Base-by-base conservation (phyloP, 331 rosid species). In the Phaseolus coccineus region DNA sequence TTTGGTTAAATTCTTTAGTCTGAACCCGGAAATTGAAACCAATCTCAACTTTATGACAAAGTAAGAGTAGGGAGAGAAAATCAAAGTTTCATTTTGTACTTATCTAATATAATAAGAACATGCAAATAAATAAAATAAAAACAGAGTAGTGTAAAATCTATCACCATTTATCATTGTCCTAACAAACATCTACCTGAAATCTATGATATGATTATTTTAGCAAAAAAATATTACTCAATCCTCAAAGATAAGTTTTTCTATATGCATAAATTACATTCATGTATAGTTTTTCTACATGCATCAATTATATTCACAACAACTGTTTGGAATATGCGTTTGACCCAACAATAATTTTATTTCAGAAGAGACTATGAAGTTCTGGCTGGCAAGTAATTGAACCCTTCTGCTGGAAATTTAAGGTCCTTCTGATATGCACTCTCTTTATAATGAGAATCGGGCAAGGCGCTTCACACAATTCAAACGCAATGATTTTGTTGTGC, bases 391-490 rank as follows among this genome's bases (percentile, higher is more conserved):
- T 66, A 57, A 46, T 5, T 58, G 86, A 73, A 73, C 69, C 58
- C 83, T 73, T 50, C 73, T 19, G 42, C 33, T 74, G 88, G 33
- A 76, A 89, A 66, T 79, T 69, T 62, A 19, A 16, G 51, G 8
- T 40, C 70, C 33, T 66, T 72, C 53, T 67, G 47, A 37, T 19
- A 8, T 50, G 2, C 64, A 77, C 4, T 61, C 69, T 77, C 79
- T 47, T 62, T 73, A 16, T 79, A 40, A 35, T 39, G 3, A 31
- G 46, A 67, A 35, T 48, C 87, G 67, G 0, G 89, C 89, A 47
- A 86, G 81, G 16, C 82, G 79, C 80, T 83, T 86, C 40, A 86
- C 79, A 50, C 79, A 46, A 64, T 72, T 83, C 79, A 86, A 80
- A 27, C 89, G 81, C 77, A 83, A 8, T 2, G 81, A 72, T 69